Base-by-base conservation (phyloP, 495 filamentous ascomycete genomes). In the Penicillium ochrochloron region DNA sequence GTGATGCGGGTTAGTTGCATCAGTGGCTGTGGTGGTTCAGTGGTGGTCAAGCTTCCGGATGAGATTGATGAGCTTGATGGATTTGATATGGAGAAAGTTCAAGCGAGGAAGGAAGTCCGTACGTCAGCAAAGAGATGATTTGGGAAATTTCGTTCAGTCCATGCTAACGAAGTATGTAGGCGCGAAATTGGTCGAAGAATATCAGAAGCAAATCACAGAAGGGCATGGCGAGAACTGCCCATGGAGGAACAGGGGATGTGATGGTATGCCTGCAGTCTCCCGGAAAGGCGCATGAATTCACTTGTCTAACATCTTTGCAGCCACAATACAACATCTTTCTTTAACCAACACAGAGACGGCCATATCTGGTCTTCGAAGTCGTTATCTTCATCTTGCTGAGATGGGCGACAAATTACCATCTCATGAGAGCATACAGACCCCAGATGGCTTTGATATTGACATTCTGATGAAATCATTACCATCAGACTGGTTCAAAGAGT, bases 231-330 rank as follows among this genome's bases (percentile, higher is more conserved):
- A 91, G 59, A 86, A 84, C 62, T 99, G 95, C 74, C 83, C 92
- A 14, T 99, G 96, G 96, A 83, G 90, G 66, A 89, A 85, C 76
- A 87, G 85, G 59, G 91, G 92, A 17, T 96, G 93, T 73, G 92
- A 94, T 78, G 91, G 91, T 94, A 77, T 61, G 82, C 70, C 53
- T 48, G 17, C 1, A 23, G 17, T 54, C 3, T 34, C 8, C 15
- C 7, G 5, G 25, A 52, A 21, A 14, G 5, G 17, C 21, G 23
- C 4, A 29, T 37, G 59, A 31, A 34, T 33, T 10, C 46, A 21
- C 1, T 27, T 23, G 21, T 46, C 65, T 77, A 39, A 75, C 59
- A 12, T 8, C 34, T 0, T 27, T 29, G 11, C 62, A 83, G 81
- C 77, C 54, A 86, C 76, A n/a, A 83, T 82, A 14, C 82, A 86